Base-by-base conservation (phyloP, 2,329 filamentous ascomycete species). In the Diaporthe helianthi region DNA sequence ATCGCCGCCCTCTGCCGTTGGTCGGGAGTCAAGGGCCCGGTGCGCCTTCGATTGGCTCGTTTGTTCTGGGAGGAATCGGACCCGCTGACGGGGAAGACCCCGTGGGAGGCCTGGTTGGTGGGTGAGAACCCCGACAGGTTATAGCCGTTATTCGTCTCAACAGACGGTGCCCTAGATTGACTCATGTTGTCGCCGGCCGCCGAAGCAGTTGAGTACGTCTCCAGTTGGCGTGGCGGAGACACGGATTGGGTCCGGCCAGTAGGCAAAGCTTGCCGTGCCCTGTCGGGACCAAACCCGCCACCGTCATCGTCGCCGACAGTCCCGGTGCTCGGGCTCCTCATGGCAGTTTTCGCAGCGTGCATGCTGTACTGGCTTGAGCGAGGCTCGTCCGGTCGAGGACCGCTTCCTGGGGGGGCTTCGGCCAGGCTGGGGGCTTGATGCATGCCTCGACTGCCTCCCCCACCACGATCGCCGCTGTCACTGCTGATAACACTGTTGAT, bases 1-100 rank as follows among this genome's bases (percentile, higher is more conserved):
- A 89, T 76, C 54, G 86, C 86, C 55, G 87, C 87, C 76, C 86
- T 86, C 73, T 88, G 85, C 76, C 87, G 83, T 74, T 88, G 87
- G 71, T 85, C 81, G 66, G 86, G 83, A 38, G 86, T 87, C 72
- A 89, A 80, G 71, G 87, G 87, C 51, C 87, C 87, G 71, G 86
- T 89, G 68, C 87, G 84, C 77, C 87, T 83, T 75, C 87, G 84
- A 76, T 84, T 88, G 72, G 85, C 81, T 74, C 86, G 84, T 73
- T 85, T 84, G 76, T 80, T 82, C 75, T 83, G 83, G 79, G 82
- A 82, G 76, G 85, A 79, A 77, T 87, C 85, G 77, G 82, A 80
- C 71, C 84, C 85, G 78, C 84, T 84, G 72, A 86, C 79, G 71
- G 85, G 85, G 76, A 87, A 87, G 75, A 86, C 84, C 73, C 82